Evolutionary conservation across 805 yeast species (phyloP).

Genomic region (Starmerella cellae): DNA sequence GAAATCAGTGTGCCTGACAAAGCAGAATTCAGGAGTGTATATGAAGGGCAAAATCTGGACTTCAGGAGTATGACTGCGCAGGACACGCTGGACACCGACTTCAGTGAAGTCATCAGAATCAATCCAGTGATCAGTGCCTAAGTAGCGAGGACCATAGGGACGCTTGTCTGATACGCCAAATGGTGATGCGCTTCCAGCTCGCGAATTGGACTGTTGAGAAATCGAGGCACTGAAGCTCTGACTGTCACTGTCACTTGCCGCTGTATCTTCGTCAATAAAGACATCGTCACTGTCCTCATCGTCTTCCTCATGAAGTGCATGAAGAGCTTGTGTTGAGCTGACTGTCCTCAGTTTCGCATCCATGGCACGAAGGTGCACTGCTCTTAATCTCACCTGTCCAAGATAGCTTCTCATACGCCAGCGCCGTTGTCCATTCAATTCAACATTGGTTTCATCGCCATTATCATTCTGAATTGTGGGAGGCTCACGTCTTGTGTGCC

Average conservation of each 20-base stretch:
- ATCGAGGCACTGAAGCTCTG: background rate
- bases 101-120: conserved; percentile 69
- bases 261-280: conserved; percentile 24
- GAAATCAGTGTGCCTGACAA: conserved; percentile 48
- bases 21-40: conserved; percentile 56
- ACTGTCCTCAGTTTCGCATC: conserved; percentile 38
- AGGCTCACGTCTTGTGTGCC: conserved; percentile 45
- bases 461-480: conserved; percentile 25
- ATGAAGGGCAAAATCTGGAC: conserved; percentile 49
- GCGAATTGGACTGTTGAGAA: background rate
- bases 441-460: conserved; percentile 2
- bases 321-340: conserved; percentile 9
- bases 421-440: conserved; percentile 23
- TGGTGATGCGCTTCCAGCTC: background rate
- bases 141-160: conserved; percentile 14
- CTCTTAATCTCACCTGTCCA: conserved; percentile 57
- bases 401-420: conserved; percentile 43
- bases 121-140: conserved; percentile 39
- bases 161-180: background rate
- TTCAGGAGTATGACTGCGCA: conserved; percentile 19
- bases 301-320: conserved; percentile 7
- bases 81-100: conserved; percentile 31
- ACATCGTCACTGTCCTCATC: conserved; percentile 30
- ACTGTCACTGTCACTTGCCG: conserved; percentile 25
- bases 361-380: conserved; percentile 56